Base-by-base conservation (phyloP, 1,284 basidiomycete species). In the Macrocybe sp. region DNA sequence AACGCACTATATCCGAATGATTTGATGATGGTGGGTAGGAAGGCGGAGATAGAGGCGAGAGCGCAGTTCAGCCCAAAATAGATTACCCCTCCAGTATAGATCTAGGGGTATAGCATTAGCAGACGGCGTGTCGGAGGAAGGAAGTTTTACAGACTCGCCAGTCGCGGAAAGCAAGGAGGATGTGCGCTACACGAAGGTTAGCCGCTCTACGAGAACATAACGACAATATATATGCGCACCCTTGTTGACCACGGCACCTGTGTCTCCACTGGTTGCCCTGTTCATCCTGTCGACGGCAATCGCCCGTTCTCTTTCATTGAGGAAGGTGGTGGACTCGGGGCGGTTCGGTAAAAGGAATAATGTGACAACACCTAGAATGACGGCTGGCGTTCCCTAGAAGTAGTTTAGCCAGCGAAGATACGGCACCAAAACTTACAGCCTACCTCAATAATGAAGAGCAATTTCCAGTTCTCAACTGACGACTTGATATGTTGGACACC, bases 31-130 rank as follows among this genome's bases (percentile, higher is more conserved):
- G 90, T 93, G 0, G 91, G 91, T 22, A 93, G 68, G 68, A 93
- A 94, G 0, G 89, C 92, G 2, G 84, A 83, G 39, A 89, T 84
- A 2, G 84, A 85, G 7, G 87, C 86, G 2, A 92, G 72, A 1
- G 85, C 83, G 46, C 83, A 78, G 63, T 94, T 94, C 50, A 89
- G 70, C 28, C 85, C 88, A 53, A 89, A 89, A 63, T 86, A 89
- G 43, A 85, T 78, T n/a, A 81, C 66, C 0, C 83, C 82, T 14
- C 74, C 83, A 5, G 68, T 54, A 52, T 85, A 86, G 12, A 85
- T 69, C 81, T 85, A 54, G 28, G 32, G 30, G 11, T 11, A 16
- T 31, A 22, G 12, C 28, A 29, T 38, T 37, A 12, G 31, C n/a
- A 1, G 41, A 29, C 32, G n/a, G 7, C 11, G 8, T 12, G 11